Evolutionary conservation across 192 early-diverging fungal species (phyloP).

Genomic region (Geranomyces michiganensis): DNA sequence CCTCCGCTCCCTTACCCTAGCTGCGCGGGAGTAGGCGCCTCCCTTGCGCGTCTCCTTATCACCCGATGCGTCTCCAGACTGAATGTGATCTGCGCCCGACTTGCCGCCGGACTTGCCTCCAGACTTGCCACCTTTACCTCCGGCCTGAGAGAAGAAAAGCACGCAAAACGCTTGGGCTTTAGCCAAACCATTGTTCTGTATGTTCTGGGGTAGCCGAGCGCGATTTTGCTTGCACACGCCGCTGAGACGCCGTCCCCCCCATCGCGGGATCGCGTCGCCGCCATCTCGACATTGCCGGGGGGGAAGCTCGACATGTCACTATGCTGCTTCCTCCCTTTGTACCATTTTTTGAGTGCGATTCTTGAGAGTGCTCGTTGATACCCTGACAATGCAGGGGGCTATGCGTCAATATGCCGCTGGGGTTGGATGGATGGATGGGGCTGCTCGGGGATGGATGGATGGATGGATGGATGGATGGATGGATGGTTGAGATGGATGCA

Average conservation of each 20-base stretch:
- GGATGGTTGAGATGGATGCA: background rate
- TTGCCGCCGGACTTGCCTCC: slow-evolving; percentile 12
- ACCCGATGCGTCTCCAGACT: background rate
- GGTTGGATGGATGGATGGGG: background rate
- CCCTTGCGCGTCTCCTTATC: slow-evolving; percentile 34
- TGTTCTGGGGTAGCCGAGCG: background rate
- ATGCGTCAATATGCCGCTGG: background rate
- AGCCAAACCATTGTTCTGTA: background rate
- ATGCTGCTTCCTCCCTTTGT: background rate
- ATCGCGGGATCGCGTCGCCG: background rate
- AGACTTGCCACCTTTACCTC: slow-evolving; percentile 1
- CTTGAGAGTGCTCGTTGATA: background rate
- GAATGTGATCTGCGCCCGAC: background rate
- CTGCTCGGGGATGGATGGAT: slow-evolving; percentile 24
- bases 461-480: slow-evolving; percentile 31
- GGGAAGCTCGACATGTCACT: background rate
- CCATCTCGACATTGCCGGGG: background rate
- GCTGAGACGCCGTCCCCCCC: background rate
- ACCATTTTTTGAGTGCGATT: background rate
- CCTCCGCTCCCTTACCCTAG: slow-evolving; percentile 28
- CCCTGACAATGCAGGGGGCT: slow-evolving; percentile 1
- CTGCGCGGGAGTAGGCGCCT: slow-evolving; percentile 38
- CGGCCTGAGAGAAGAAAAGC: background rate
- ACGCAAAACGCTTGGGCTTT: background rate
- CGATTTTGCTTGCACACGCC: background rate